Evolutionary conservation across 352 stramenopile genomes (phyloP).

Genomic region (Aphanomyces invadans): DNA sequence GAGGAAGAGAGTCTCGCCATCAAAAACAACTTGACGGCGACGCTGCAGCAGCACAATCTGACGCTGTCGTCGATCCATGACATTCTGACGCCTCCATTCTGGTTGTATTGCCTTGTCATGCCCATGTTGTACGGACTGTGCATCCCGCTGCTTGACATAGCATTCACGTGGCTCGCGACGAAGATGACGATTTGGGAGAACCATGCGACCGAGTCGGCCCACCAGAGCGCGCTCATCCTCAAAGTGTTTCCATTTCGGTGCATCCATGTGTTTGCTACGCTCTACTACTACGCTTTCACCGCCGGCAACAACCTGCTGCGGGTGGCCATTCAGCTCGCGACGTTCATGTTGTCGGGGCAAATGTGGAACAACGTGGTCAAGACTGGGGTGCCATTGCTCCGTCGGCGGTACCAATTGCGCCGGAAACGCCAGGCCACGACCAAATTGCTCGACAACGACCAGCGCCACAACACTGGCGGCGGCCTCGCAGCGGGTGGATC

Average conservation of each 20-base stretch:
- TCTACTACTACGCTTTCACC: constrained; percentile 91
- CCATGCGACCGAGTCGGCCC: constrained; percentile 75
- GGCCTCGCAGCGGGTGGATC: constrained; percentile 25
- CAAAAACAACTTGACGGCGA: constrained; percentile 36
- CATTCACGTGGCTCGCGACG: constrained; percentile 81
- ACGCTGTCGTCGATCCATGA: constrained; percentile 39
- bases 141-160: constrained; percentile 66
- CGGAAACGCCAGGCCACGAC: constrained; percentile 45
- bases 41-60: constrained; percentile 35
- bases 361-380: constrained; percentile 91
- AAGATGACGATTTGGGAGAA: constrained; percentile 93
- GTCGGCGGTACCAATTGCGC: constrained; percentile 35
- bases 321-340: constrained; percentile 87
- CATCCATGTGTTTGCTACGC: constrained; percentile 92
- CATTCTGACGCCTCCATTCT: constrained; percentile 69
- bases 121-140: constrained; percentile 79
- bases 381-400: constrained; percentile 73
- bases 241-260: constrained; percentile 99
- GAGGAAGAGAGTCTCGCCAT: constrained; percentile 28
- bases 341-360: constrained; percentile 91
- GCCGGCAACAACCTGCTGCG: constrained; percentile 65
- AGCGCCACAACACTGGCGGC: not conserved
- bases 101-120: constrained; percentile 79
- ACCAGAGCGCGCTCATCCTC: constrained; percentile 92
- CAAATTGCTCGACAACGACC: not conserved